Evolutionary conservation across 257 asterid genomes (phyloP).

Genomic region (Leptodermis oblonga): DNA sequence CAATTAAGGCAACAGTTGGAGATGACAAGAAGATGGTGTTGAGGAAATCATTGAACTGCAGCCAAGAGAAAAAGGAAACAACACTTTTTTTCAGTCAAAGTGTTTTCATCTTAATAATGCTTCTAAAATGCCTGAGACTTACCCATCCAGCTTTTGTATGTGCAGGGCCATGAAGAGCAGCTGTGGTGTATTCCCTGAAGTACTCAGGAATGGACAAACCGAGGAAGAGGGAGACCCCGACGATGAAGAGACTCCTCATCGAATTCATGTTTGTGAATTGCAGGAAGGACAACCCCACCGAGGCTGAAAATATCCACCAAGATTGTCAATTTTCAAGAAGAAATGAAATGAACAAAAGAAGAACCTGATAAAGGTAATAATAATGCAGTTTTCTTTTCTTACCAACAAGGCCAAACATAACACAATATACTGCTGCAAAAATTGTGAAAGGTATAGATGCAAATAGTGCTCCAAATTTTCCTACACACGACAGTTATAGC

Average conservation of each 20-base stretch:
- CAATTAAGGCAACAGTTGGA: slow-evolving; percentile 79
- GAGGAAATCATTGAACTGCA: slow-evolving; percentile 90
- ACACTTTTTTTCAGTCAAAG: no score
- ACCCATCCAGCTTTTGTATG: slow-evolving; percentile 97
- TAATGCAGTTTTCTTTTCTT: slow-evolving; percentile 16
- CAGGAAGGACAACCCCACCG: slow-evolving; percentile 85
- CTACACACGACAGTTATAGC: slow-evolving; percentile 28
- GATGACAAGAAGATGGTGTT: slow-evolving; percentile 82
- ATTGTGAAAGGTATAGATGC: slow-evolving; percentile 95
- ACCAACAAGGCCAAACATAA: slow-evolving; percentile 93
- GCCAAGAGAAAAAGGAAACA: slow-evolving; percentile 1
- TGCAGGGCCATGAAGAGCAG: slow-evolving; percentile 82
- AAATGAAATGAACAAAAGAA: neutral
- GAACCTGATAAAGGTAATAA: neutral
- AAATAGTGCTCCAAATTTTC: slow-evolving; percentile 93
- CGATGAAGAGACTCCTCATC: slow-evolving; percentile 86
- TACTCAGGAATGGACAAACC: slow-evolving; percentile 93
- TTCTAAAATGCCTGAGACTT: slow-evolving; percentile 20
- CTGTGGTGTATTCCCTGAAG: slow-evolving; percentile 75
- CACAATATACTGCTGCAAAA: slow-evolving; percentile 87
- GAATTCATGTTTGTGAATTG: slow-evolving; percentile 99
- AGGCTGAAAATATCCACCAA: slow-evolving; percentile 48
- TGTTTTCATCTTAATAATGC: neutral
- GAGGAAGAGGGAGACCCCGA: slow-evolving; percentile 81
- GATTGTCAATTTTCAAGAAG: slow-evolving; percentile 3